A percentile compares a stretch with the other conserved stretches of the same genome.
phyloP scores from a whole-genome alignment of 495 filamentous ascomycete species.

The Amphirosellinia nigrospora region DNA sequence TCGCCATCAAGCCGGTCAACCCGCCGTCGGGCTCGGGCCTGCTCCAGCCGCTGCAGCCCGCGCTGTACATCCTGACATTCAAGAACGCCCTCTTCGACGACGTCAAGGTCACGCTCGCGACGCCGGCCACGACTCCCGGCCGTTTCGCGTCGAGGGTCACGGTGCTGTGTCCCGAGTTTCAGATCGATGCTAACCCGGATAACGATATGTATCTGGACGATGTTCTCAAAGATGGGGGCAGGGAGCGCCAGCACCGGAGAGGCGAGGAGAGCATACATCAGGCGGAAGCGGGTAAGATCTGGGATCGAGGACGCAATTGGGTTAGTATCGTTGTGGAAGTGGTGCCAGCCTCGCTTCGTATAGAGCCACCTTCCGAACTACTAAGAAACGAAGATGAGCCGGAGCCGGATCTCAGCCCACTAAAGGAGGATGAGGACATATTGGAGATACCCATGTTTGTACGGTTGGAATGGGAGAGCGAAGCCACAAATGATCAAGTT shows the following conservation, averaged over 20 bases:
- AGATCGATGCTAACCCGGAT: conserved; percentile 92
- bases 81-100: conserved; percentile 94
- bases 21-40: conserved; percentile 44
- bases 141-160: conserved; percentile 80
- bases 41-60: conserved; percentile 70
- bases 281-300: conserved; percentile 91
- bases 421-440: conserved; percentile 82
- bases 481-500: conserved; percentile 71
- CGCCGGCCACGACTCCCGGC: conserved; percentile 80
- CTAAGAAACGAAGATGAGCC: conserved; percentile 35
- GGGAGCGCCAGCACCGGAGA: conserved; percentile 47
- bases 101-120: conserved; percentile 84
- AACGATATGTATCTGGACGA: conserved; percentile 80
- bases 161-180: conserved; percentile 92
- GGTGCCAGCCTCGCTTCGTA: conserved; percentile 66
- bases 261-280: conserved; percentile 51
- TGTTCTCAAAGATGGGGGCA: conserved; percentile 64
- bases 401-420: conserved; percentile 38
- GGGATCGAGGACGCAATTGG: conserved; percentile 95
- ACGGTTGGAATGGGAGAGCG: conserved; percentile 88
- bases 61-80: conserved; percentile 85
- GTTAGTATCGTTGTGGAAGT: conserved; percentile 91
- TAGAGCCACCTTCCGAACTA: conserved; percentile 33
- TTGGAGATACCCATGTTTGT: conserved; percentile 95
- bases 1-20: conserved; percentile 70